Evolutionary conservation across 805 yeast genomes (phyloP).

Genomic region (Pichia nakasei): DNA sequence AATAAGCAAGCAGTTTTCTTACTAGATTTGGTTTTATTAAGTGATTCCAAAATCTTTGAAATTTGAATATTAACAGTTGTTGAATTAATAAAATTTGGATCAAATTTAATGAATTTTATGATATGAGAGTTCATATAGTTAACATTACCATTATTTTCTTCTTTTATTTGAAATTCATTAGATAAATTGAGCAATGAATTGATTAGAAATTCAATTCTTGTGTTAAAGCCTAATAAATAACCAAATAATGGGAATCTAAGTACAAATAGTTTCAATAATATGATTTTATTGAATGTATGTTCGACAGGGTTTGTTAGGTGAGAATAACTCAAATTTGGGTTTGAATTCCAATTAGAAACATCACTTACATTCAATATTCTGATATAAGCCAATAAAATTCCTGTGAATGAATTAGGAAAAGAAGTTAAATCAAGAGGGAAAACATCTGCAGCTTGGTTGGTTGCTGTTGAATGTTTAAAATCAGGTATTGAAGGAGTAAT

Average conservation of each 20-base stretch:
- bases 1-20: conserved; percentile 2
- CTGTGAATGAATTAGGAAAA: conserved; percentile 1
- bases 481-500: too few species aligned
- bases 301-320: conserved; percentile 11
- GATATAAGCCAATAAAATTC: conserved; percentile 8
- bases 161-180: neutral
- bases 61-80: conserved; percentile 17
- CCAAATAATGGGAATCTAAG: conserved; percentile 9
- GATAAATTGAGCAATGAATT: neutral
- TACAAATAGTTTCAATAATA: conserved; percentile 15
- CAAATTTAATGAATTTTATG: conserved; percentile 14
- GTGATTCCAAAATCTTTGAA: conserved; percentile 13
- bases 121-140: conserved; percentile 10
- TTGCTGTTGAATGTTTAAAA: too few species aligned
- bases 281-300: conserved; percentile 18
- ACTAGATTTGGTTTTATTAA: conserved; percentile 6
- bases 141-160: neutral
- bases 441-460: conserved; percentile 1
- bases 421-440: conserved; percentile 5
- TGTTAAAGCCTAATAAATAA: conserved; percentile 1
- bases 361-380: conserved; percentile 10
- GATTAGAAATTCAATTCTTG: conserved; percentile 1
- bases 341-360: conserved; percentile 1
- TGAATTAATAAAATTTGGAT: conserved; percentile 17
- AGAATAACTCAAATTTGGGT: neutral